These are phyloP conservation scores for Trichoderma aggressivum DNA, from an alignment of 2,329 filamentous ascomycete species.

Conservation along the genomic window DNA sequence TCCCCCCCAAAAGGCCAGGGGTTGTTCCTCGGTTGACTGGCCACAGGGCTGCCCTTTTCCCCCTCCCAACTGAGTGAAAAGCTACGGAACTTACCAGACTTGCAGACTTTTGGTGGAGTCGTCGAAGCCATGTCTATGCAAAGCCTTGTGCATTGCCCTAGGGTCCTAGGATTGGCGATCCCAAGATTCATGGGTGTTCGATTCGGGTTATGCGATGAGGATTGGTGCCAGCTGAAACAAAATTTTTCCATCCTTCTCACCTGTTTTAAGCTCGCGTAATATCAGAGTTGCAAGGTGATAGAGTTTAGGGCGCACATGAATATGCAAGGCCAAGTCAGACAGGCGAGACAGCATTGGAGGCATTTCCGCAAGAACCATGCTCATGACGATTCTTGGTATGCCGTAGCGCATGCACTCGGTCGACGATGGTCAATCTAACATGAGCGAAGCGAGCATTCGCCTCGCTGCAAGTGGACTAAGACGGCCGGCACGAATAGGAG, in stretches of 20 bases:
- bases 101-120: background rate
- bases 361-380: background rate
- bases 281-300: background rate
- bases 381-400: background rate
- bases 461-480: background rate
- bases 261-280: background rate
- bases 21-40: background rate
- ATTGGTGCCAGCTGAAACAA: background rate
- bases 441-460: constrained; percentile 4
- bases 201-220: constrained; percentile 5
- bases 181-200: constrained; percentile 9
- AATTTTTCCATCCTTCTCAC: background rate
- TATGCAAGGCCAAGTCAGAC: constrained; percentile 1
- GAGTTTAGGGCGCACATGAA: background rate
- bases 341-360: background rate
- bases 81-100: constrained; percentile 13
- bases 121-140: constrained; percentile 1
- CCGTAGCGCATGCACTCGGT: background rate
- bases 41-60: constrained; percentile 6
- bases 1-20: background rate
- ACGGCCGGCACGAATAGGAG: constrained; percentile 3
- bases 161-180: constrained; percentile 1
- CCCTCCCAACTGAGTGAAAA: background rate
- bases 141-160: background rate
- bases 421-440: background rate